Evolutionary conservation across 2,329 filamentous ascomycete species (phyloP).

Genomic region (Pseudogymnoascus sp.): DNA sequence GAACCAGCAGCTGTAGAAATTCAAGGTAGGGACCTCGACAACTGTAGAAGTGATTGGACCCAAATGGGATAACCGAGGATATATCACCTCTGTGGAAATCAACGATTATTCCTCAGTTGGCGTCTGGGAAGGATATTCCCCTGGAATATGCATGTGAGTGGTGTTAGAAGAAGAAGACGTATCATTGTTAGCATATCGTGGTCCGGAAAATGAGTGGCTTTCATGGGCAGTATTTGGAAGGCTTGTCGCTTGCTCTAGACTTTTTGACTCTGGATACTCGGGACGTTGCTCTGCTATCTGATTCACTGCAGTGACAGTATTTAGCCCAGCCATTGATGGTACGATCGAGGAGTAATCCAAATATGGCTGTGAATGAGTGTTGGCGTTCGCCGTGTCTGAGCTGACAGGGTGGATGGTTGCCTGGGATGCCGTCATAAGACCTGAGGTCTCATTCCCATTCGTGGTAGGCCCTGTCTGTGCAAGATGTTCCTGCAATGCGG

Average conservation of each 20-base stretch:
- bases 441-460: not conserved
- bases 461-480: not conserved
- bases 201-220: not conserved
- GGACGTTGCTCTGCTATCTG: not conserved
- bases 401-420: not conserved
- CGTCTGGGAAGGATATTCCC: slow-evolving; percentile 3
- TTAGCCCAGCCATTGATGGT: not conserved
- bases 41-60: not conserved
- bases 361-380: not conserved
- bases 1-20: not conserved
- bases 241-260: not conserved
- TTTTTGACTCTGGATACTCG: not conserved
- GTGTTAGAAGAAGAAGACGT: not conserved
- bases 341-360: not conserved
- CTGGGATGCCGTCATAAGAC: not conserved
- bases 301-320: not conserved
- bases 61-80: not conserved
- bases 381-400: not conserved
- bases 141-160: slow-evolving; percentile 5
- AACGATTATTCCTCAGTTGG: not conserved
- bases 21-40: not conserved
- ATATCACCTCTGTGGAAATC: not conserved
- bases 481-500: not conserved
- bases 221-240: not conserved
- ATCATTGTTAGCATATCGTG: not conserved